Conservation (phyloP, 108 stramenopile species). For the Cylindrotheca closterium region DNA sequence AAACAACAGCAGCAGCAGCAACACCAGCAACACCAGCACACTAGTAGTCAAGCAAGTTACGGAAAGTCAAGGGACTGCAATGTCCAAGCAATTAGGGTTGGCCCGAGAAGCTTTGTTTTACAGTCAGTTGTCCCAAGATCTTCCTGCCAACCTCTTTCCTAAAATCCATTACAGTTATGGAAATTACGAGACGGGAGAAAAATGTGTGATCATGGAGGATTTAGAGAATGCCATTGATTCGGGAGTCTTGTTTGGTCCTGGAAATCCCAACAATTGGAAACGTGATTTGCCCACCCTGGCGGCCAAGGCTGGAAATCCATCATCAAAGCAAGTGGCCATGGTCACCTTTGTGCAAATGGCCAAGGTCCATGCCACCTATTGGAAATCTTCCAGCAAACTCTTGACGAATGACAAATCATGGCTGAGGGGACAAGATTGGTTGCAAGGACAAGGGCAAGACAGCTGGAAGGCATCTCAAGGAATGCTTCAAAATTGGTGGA, state of each 20-base stretch:
- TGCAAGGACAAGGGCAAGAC: conserved; percentile 34
- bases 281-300: conserved; percentile 11
- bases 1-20: neutral
- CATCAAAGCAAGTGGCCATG: conserved; percentile 16
- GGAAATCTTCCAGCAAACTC: conserved; percentile 32
- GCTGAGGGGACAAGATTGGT: conserved; percentile 48
- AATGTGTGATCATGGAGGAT: conserved; percentile 48
- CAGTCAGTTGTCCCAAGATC: conserved; percentile 22
- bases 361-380: conserved; percentile 41
- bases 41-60: conserved; percentile 46
- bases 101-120: conserved; percentile 62
- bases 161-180: conserved; percentile 44
- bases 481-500: conserved; percentile 26
- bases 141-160: conserved; percentile 21
- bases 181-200: conserved; percentile 42
- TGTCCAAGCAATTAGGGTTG: conserved; percentile 43
- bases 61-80: conserved; percentile 11
- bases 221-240: conserved; percentile 24
- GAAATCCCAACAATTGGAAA: conserved; percentile 46
- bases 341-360: conserved; percentile 28
- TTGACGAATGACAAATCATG: conserved; percentile 1
- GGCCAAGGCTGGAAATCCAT: neutral
- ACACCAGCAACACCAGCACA: conserved; percentile 6
- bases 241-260: conserved; percentile 45
- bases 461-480: conserved; percentile 43